Percentiles rank a stretch among this genome's conserved stretches.
Conservation (phyloP, 352 stramenopile genomes). For the Phytophthora constricta region DNA sequence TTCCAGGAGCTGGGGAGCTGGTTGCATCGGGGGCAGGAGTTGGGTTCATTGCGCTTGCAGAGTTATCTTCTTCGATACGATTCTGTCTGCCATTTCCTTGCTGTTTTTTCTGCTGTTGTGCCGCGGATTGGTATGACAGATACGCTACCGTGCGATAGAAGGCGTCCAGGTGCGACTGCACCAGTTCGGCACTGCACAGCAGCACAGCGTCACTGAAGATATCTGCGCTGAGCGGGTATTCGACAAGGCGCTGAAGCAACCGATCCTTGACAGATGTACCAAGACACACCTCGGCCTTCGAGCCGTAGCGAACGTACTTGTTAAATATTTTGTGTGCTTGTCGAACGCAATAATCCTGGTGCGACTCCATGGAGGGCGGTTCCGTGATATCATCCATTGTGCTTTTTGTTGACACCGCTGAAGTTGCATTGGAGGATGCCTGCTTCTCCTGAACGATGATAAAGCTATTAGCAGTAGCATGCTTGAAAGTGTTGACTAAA, state of each 20-base stretch:
- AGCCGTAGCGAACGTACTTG: slow-evolving; percentile 78
- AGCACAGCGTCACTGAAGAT: slow-evolving; percentile 70
- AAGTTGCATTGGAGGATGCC: background rate
- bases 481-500: slow-evolving; percentile 63
- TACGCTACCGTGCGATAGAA: slow-evolving; percentile 63
- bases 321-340: slow-evolving; percentile 81
- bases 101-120: slow-evolving; percentile 14
- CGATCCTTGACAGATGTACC: slow-evolving; percentile 51
- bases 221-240: slow-evolving; percentile 53
- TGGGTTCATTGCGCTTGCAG: background rate
- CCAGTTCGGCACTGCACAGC: slow-evolving; percentile 64
- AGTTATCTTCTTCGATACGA: slow-evolving; percentile 15
- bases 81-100: slow-evolving; percentile 14
- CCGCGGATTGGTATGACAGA: slow-evolving; percentile 45
- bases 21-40: background rate
- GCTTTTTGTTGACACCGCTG: background rate
- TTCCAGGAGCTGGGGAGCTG: slow-evolving; percentile 7
- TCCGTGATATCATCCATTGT: background rate
- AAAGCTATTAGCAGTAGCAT: slow-evolving; percentile 5
- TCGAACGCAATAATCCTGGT: slow-evolving; percentile 64
- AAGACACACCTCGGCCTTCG: slow-evolving; percentile 71
- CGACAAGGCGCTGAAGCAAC: slow-evolving; percentile 48
- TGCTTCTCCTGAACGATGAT: slow-evolving; percentile 18
- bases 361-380: slow-evolving; percentile 29
- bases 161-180: slow-evolving; percentile 63